Evolutionary conservation across 2,329 filamentous ascomycete species (phyloP).

Genomic region (Cladophialophora carrionii): DNA sequence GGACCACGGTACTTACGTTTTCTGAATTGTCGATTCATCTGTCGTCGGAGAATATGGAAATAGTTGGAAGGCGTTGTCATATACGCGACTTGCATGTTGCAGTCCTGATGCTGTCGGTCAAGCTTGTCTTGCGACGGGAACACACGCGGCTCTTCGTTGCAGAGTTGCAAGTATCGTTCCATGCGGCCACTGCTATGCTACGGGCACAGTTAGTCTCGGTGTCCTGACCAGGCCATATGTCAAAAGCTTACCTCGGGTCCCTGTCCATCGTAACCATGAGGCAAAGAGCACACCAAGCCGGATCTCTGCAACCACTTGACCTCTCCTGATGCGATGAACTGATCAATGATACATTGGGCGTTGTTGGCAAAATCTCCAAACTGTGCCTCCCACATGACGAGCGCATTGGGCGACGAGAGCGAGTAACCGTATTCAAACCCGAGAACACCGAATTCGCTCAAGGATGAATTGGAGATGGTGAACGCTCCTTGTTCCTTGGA

Average conservation of each 20-base stretch:
- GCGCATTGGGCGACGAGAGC: constrained; percentile 89
- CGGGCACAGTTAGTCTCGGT: constrained; percentile 2
- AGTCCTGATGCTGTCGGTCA: constrained; percentile 96
- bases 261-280: constrained; percentile 97
- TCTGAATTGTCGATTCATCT: constrained; percentile 99
- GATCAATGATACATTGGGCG: constrained; percentile 97
- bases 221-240: neutral
- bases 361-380: constrained; percentile 99
- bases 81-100: constrained; percentile 98
- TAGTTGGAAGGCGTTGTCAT: constrained; percentile 95
- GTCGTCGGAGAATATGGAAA: constrained; percentile 93
- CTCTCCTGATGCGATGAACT: constrained; percentile 97
- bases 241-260: constrained; percentile 68
- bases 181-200: constrained; percentile 66
- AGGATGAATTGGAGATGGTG: constrained; percentile 94
- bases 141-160: constrained; percentile 93
- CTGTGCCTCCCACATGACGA: constrained; percentile 99
- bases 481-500: constrained; percentile 92
- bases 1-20: constrained; percentile 74
- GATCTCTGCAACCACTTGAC: constrained; percentile 99
- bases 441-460: constrained; percentile 73
- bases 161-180: constrained; percentile 95
- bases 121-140: constrained; percentile 89
- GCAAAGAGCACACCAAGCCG: constrained; percentile 91
- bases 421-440: constrained; percentile 99